Evolutionary conservation across 2,329 filamentous ascomycete genomes (phyloP).

Genomic region (Colletotrichum tabaci): DNA sequence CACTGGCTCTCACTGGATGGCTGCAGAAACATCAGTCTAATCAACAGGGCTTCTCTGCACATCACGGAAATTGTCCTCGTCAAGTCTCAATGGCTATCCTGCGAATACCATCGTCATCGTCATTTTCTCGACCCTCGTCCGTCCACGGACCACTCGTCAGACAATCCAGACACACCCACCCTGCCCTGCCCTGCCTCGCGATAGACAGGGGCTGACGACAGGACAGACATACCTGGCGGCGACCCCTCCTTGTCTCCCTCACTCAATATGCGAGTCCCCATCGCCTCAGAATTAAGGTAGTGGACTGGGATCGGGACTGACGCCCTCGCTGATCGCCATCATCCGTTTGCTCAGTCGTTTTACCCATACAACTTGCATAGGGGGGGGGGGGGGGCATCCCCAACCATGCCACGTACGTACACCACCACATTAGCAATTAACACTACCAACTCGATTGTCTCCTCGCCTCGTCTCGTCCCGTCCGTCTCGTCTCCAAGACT

Average conservation of each 20-base stretch:
- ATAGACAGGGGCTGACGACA: not conserved
- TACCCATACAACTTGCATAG: slow-evolving; percentile 23
- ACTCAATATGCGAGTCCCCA: slow-evolving; percentile 5
- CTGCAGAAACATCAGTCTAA: no score
- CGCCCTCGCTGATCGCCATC: slow-evolving; percentile 31
- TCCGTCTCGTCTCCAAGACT: not conserved
- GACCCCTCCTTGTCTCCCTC: not conserved
- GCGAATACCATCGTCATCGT: no score
- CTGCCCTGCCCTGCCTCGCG: not conserved
- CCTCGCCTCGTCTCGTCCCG: no score
- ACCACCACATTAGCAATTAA: no score
- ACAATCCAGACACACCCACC: not conserved
- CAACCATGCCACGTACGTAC: no score
- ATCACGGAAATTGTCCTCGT: no score
- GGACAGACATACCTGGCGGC: not conserved
- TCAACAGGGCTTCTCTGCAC: no score
- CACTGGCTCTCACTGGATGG: no score
- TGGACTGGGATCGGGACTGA: slow-evolving; percentile 29
- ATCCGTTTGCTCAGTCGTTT: slow-evolving; percentile 22
- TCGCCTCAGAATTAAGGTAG: slow-evolving; percentile 36
- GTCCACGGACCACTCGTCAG: not conserved
- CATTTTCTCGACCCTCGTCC: no score
- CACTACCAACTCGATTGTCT: no score
- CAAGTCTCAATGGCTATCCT: no score
- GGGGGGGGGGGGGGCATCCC: not conserved